phyloP scores from a whole-genome alignment of 345 rosid species.

The Corchorus capsularis region DNA sequence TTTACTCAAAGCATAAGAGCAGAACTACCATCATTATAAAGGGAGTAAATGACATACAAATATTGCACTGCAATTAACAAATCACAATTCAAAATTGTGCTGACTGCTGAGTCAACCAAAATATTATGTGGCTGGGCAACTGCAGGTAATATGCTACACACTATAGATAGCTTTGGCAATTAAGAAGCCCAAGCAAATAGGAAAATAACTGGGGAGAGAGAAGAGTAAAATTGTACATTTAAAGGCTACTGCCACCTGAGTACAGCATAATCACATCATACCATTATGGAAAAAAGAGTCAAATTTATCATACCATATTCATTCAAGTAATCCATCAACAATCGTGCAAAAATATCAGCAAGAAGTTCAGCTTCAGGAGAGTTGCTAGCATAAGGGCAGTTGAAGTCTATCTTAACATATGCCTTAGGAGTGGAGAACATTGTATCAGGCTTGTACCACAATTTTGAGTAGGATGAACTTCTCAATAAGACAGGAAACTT shows the following conservation, averaged over 20 bases:
- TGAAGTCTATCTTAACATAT: slow-evolving; percentile 74
- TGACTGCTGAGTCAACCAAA: no score
- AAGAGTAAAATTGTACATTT: neutral
- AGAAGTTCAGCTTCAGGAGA: slow-evolving; percentile 86
- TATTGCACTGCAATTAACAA: no score
- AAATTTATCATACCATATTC: slow-evolving; percentile 70
- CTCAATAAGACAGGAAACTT: slow-evolving; percentile 61
- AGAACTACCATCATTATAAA: neutral
- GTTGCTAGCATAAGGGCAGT: slow-evolving; percentile 68
- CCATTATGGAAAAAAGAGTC: neutral
- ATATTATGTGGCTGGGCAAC: no score
- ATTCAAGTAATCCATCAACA: slow-evolving; percentile 90
- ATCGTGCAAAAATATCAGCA: slow-evolving; percentile 62
- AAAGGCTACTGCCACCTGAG: neutral
- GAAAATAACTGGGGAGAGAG: neutral
- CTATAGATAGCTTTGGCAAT: neutral
- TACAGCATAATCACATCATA: neutral
- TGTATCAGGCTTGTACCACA: slow-evolving; percentile 92
- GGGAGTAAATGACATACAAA: no score
- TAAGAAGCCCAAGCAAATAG: neutral
- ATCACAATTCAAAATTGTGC: no score
- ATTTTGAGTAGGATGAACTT: slow-evolving; percentile 60
- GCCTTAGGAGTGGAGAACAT: slow-evolving; percentile 82
- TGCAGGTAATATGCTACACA: neutral
- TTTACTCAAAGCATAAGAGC: neutral